Evolutionary conservation across 208 protist species (phyloP).

Genomic region (Porcisia hertigi): DNA sequence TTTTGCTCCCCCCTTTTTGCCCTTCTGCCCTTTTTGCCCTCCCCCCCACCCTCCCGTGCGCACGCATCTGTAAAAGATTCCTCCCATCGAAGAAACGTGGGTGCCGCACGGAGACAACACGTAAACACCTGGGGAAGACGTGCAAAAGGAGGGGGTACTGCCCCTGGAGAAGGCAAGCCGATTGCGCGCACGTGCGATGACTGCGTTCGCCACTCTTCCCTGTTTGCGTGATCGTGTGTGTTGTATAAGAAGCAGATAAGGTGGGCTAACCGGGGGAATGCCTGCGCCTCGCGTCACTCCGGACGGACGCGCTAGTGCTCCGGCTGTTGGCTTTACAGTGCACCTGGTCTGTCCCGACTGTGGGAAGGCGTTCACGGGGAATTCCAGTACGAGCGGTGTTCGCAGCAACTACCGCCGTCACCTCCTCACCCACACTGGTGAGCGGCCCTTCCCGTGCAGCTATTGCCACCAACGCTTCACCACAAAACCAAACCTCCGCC

Average conservation of each 20-base stretch:
- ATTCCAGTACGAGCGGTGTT: slow-evolving; percentile 55
- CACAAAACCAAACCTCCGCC: slow-evolving; percentile 55
- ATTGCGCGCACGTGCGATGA: neutral
- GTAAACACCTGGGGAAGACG: too few species aligned
- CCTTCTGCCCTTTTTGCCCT: too few species aligned
- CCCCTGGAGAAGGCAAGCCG: neutral
- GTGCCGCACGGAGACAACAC: too few species aligned
- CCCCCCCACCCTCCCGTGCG: too few species aligned
- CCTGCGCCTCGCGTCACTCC: neutral
- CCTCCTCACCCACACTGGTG: slow-evolving; percentile 66
- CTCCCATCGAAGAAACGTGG: too few species aligned
- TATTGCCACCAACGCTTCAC: slow-evolving; percentile 67
- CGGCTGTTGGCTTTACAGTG: slow-evolving; percentile 3
- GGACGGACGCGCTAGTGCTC: neutral
- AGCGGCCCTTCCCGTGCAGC: slow-evolving; percentile 64
- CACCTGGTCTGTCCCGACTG: slow-evolving; percentile 64
- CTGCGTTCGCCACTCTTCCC: neutral
- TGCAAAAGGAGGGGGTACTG: too few species aligned
- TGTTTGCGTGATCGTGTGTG: neutral
- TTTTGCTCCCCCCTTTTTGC: too few species aligned
- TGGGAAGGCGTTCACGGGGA: slow-evolving; percentile 49
- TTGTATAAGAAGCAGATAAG: neutral
- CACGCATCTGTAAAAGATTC: too few species aligned
- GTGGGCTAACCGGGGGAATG: neutral
- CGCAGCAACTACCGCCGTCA: slow-evolving; percentile 81